These are phyloP conservation scores for Emergomyces orientalis DNA, from an alignment of 2,329 filamentous ascomycete species.

Conservation along the genomic window DNA sequence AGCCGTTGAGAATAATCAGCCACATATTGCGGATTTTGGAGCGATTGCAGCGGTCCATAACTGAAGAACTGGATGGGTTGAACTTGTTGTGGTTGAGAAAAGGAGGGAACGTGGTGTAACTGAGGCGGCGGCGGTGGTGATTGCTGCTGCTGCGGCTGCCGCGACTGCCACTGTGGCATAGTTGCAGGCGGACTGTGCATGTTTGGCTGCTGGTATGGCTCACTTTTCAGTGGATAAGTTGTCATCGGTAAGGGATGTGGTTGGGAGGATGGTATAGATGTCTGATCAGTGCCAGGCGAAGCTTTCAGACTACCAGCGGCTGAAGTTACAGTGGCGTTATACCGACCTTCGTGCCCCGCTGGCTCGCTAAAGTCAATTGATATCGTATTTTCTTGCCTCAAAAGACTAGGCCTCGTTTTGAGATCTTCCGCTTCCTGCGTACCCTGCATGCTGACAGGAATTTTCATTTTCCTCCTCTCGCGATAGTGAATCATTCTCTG, in stretches of 20 bases:
- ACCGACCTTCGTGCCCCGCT: neutral
- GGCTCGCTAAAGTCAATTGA: neutral
- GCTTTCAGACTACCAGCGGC: neutral
- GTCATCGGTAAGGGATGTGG: neutral
- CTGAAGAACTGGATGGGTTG: neutral
- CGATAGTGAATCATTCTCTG: slow-evolving; percentile 30
- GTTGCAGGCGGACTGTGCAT: neutral
- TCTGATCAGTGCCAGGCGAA: neutral
- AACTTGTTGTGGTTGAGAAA: neutral
- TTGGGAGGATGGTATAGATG: neutral
- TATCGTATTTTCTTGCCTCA: too few relatives aligned
- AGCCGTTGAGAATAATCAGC: neutral
- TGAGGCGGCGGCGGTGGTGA: neutral
- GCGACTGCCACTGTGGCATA: neutral
- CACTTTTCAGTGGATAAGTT: neutral
- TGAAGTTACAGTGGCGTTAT: neutral
- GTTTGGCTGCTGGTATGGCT: neutral
- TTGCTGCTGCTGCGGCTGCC: neutral
- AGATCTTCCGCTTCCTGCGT: neutral
- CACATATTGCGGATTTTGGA: slow-evolving; percentile 4
- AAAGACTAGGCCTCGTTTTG: neutral
- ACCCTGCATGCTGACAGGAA: slow-evolving; percentile 18
- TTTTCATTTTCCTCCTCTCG: slow-evolving; percentile 22
- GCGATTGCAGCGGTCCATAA: neutral
- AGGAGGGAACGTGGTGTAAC: neutral